Base-by-base conservation (phyloP, 2,329 filamentous ascomycete genomes). In the Thyridium curvatum region DNA sequence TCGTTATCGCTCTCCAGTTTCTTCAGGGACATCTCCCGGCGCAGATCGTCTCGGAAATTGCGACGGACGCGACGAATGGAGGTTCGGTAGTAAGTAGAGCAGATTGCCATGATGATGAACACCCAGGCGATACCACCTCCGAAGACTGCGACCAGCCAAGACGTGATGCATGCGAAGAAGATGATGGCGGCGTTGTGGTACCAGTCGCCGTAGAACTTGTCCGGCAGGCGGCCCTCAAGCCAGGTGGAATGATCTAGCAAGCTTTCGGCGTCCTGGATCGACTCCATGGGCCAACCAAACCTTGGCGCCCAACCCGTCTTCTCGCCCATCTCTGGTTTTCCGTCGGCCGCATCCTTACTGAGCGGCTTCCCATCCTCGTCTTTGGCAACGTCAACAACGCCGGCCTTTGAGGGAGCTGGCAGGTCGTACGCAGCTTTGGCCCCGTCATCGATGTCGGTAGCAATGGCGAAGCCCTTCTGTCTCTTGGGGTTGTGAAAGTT, bases 161-260 rank as follows among this genome's bases (percentile, higher is more conserved):
- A 95, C 21, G 79, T 71, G 38, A 98, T 69, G 57, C 89, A 96
- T 37, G 91, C 88, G 56, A 98, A 96, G 48, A 91, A 73, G 56
- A 98, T 96, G 45, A 98, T 69, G n/a, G 72, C 93, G 3, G 90
- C 82, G 61, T 98, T 98, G 62, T 98, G 90, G 61, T 97, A 98
- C 93, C 93, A 98, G 60, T 97, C 89, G 57, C 93, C 93, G 59
- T 86, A 98, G 60, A 94, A 87, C 56, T 86, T 86, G 57, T 97
- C 90, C 32, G 91, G 80, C 29, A 98, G 64, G 60, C 82, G 83
- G 43, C 80, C 76, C 58, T 98, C 94, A 17, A 97, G 61, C 68
- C 83, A 86, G 2, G 89, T 95, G 53, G 89, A 79, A 59, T 96
- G 90, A 55, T 98, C 90, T 30, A 93, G 72, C 53, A 94, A 59